Evolutionary conservation across 129 eudicot genomes (phyloP).

Genomic region (Tagetes erecta): DNA sequence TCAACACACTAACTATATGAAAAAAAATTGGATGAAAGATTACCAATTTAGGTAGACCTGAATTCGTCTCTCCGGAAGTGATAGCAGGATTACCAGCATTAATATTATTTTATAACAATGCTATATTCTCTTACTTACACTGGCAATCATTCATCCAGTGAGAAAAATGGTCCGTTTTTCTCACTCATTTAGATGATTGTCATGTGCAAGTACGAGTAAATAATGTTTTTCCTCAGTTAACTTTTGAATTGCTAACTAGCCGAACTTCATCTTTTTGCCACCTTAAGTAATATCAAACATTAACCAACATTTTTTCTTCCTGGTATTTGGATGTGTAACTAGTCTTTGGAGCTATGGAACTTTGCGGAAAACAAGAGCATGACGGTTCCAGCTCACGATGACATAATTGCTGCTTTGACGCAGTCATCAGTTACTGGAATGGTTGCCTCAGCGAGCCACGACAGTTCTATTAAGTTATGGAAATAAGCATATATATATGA

Average conservation of each 20-base stretch:
- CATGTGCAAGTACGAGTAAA: not conserved
- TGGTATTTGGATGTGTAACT: constrained; percentile 13
- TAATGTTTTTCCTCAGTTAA: not conserved
- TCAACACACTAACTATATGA: not conserved
- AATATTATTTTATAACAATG: not conserved
- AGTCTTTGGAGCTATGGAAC: constrained; percentile 97
- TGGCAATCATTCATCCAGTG: not conserved
- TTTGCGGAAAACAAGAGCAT: constrained; percentile 94
- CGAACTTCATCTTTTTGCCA: not conserved
- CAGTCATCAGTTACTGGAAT: constrained; percentile 84
- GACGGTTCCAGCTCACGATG: constrained; percentile 84
- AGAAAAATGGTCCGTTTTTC: not conserved
- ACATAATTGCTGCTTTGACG: constrained; percentile 75
- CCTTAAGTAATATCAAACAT: not conserved
- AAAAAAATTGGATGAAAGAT: not conserved
- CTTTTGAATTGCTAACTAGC: not conserved
- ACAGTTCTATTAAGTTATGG: constrained; percentile 88
- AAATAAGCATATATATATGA: constrained; percentile 46
- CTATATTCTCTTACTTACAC: not conserved
- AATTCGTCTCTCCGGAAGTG: not conserved
- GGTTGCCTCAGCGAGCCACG: constrained; percentile 94
- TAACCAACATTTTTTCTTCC: constrained; percentile 11
- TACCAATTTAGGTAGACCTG: not conserved
- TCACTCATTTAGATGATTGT: not conserved
- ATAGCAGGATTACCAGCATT: not conserved